Evolutionary conservation across 441 rosid species (phyloP), one percentile per base, ranked within the genome.

Genomic region (Brassica balearica): DNA sequence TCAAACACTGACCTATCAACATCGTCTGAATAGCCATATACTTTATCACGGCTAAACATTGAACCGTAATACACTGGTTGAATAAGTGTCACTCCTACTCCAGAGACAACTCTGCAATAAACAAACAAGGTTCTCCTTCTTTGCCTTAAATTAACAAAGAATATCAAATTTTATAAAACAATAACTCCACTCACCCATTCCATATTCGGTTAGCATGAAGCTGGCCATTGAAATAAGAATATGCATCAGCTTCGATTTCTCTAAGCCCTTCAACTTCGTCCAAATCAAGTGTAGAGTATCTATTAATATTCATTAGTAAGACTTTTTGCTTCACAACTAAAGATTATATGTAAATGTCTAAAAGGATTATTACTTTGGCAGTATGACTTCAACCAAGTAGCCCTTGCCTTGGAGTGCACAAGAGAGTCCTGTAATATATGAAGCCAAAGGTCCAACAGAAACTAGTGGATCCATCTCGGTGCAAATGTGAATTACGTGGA

Each of bases 391-490:
- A 78, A 90, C 96, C 71, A 86, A 72, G 77, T 88, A 90, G 73
- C 93, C 97, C 69, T 87, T 86, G 71, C 82, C 85, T 79, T 86
- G 97, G 25, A 93, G 87, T 1, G 90, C 91, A 71, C 62, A 29
- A 73, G 91, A 87, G 76, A 93, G 36, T 79, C 90, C 87, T 56
- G 90, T 86, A 59, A 93, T 84, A 80, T 91, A 88, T 11, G 89
- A 83, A 56, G 95, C 92, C 83, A 93, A 71, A 17, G 96, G 84
- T 76, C 96, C 95, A 77, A 85, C 83, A 29, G 85, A 83, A 46
- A 90, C 88, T 75, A 93, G 58, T 4, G 96, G 96, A 82, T 82
- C 89, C 96, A 93, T 91, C 86, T 93, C 97, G 36, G 96, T 87
- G 82, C 97, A 91, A 22, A 93, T 88, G 77, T 93, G 95, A 85